Base-by-base conservation (phyloP, 306 rosid species). In the Sesbania bispinosa region DNA sequence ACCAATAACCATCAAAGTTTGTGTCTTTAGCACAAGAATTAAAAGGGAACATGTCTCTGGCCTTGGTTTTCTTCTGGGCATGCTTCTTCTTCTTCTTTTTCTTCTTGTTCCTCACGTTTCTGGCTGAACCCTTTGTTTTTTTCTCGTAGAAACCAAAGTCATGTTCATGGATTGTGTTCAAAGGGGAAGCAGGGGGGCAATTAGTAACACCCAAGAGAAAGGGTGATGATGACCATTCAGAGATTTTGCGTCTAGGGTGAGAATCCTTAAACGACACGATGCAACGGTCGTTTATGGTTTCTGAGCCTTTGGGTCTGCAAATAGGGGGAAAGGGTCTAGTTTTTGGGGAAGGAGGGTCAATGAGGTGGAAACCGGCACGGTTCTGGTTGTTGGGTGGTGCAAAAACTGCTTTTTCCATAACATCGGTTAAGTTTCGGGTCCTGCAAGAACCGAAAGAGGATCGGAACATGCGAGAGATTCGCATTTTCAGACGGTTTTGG, bases 401-500 rank as follows among this genome's bases (percentile, higher is more conserved):
- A 27, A 89, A 80, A 4, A 85, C 85, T 1, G 95, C 72, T 35
- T 82, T 90, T 42, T 91, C 88, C 69, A 87, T 76, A 0, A 88
- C 88, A 48, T 95, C 96, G 0, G 89, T 65, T 24, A 86, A 11
- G 83, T 87, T 82, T 16, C 88, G 80, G 74, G 96, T 72, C 5
- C 95, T 73, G 67, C 99, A 95, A 5, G 96, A 87, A 21, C 86
- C 90, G 67, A 91, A 84, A 6, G 99, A 88, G 77, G 95, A 75
- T 0, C 90, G 92, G 74, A 91, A 86, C 83, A 95, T 88, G 84
- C 94, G 90, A 63, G 96, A 85, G 81, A 95, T 84, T 69, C 88
- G 82, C 53, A 75, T 55, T 80, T 86, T 91, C 66, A 91, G 86
- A 19, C 88, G 71, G 78, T 73, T 87, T 11, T 90, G 79, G 78